Percentiles rank a stretch among this genome's conserved stretches.
phyloP scores from a whole-genome alignment of 768 basidiomycete genomes.

The Cystobasidium tubakii region DNA sequence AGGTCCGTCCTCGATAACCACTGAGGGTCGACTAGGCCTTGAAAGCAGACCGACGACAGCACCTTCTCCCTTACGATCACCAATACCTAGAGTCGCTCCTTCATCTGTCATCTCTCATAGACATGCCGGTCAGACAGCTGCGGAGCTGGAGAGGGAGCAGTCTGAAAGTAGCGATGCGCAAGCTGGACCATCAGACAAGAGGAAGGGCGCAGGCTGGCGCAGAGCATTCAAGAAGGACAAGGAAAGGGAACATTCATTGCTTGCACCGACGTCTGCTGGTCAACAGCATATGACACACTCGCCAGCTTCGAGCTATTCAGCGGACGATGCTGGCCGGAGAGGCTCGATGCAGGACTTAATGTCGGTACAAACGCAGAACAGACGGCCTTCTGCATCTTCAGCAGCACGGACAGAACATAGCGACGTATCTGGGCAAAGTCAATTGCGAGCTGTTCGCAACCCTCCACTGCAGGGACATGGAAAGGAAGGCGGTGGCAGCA shows the following conservation, averaged over 20 bases:
- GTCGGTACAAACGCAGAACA: background rate
- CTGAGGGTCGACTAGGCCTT: background rate
- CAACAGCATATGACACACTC: background rate
- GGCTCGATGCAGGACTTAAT: background rate
- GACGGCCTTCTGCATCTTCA: background rate
- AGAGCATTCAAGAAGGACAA: background rate
- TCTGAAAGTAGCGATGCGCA: background rate
- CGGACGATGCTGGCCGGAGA: background rate
- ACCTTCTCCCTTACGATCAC: background rate
- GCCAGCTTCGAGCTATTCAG: background rate
- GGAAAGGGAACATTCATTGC: background rate
- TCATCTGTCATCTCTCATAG: background rate
- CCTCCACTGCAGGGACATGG: background rate
- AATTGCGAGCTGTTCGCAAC: conserved; percentile 1
- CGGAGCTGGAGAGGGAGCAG: background rate
- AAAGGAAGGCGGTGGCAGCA: background rate
- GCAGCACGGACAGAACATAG: background rate
- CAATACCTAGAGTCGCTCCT: background rate
- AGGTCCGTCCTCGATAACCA: background rate
- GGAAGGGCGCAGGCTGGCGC: background rate
- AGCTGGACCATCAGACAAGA: conserved; percentile 1
- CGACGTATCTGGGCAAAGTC: background rate
- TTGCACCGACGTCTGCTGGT: background rate
- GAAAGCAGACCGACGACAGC: background rate
- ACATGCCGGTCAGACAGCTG: background rate